Base-by-base conservation (phyloP, 768 basidiomycete species). In the Suillus placidus region DNA sequence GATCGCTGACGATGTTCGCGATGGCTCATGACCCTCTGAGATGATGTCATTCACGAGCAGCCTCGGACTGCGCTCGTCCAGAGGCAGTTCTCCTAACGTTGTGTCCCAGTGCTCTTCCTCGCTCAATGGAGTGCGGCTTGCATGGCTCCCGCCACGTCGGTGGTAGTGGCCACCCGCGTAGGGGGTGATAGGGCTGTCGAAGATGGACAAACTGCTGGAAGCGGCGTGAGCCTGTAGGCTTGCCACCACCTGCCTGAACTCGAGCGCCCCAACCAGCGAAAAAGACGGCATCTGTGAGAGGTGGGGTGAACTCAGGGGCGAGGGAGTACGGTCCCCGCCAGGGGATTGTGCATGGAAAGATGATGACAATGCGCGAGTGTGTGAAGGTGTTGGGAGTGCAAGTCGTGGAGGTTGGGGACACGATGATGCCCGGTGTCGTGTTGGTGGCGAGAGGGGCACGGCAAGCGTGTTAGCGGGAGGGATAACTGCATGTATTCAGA, bases 191-290 rank as follows among this genome's bases (percentile, higher is more conserved):
- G 81, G 84, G 34, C 83, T 85, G 58, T 92, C 90, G 68, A 94
- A 94, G 4, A 87, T 80, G 65, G 77, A 82, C 57, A 93, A 79
- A 0, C 87, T 84, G 0, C 84, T 78, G 1, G 81, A 81, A 2
- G 86, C 83, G 12, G 90, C 89, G 71, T 95, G 88, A 58, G 83
- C 82, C 68, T 88, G 87, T 30, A 99, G 81, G 0, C 91, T 89
- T 13, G 91, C 84, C 26, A 99, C 91, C 30, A 98, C 92, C 66
- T 95, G 90, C 20, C 95, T 85, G 78, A 99, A 99, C 77, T 99
- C 97, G 52, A 99, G 85, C 0, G 97, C 97, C 10, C 97, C 94
- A 6, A 99, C 86, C 2, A 99, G 85, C 3, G 97, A 98, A 71
- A 94, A 94, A 0, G 91, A 93, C 3, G 91, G 92, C 77, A 94